These are phyloP conservation scores for Candida andamanensis DNA, from an alignment of 805 yeast species.

Conservation along the genomic window DNA sequence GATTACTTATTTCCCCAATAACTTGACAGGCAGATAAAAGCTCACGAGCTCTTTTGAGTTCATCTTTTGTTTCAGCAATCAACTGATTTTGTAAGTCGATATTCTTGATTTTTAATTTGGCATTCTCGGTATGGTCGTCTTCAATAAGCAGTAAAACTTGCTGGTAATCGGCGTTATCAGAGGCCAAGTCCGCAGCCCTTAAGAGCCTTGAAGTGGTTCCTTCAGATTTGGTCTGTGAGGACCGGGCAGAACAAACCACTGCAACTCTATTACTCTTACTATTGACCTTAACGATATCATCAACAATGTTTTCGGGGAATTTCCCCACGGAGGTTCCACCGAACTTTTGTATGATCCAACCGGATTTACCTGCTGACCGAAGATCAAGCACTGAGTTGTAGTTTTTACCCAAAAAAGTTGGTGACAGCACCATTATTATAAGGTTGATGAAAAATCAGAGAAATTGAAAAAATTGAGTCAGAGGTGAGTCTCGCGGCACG, in stretches of 20 bases:
- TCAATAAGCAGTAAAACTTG: conserved; percentile 61
- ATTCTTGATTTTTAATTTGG: conserved; percentile 47
- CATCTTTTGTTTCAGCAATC: conserved; percentile 54
- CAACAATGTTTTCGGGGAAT: conserved; percentile 79
- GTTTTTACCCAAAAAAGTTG: conserved; percentile 20
- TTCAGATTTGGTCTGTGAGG: conserved; percentile 84
- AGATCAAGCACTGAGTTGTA: conserved; percentile 40
- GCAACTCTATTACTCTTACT: conserved; percentile 65
- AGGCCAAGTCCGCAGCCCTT: conserved; percentile 75
- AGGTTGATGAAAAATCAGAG: conserved; percentile 1
- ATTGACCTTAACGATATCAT: conserved; percentile 72
- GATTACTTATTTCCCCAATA: conserved; percentile 84
- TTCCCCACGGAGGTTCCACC: conserved; percentile 98
- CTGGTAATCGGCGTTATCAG: conserved; percentile 54
- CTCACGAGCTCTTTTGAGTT: conserved; percentile 63
- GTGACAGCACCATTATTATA: conserved; percentile 14
- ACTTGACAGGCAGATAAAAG: conserved; percentile 82
- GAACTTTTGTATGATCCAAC: conserved; percentile 72
- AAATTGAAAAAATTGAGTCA: too few relatives aligned
- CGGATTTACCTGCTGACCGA: conserved; percentile 12
- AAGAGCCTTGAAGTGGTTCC: conserved; percentile 91
- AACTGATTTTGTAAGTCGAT: conserved; percentile 46
- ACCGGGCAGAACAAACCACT: conserved; percentile 93
- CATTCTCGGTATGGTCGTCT: conserved; percentile 75
- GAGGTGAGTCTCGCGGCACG: too few relatives aligned